phyloP scores from a whole-genome alignment of 2,329 filamentous ascomycete genomes.

The Plectosphaerella plurivora region DNA sequence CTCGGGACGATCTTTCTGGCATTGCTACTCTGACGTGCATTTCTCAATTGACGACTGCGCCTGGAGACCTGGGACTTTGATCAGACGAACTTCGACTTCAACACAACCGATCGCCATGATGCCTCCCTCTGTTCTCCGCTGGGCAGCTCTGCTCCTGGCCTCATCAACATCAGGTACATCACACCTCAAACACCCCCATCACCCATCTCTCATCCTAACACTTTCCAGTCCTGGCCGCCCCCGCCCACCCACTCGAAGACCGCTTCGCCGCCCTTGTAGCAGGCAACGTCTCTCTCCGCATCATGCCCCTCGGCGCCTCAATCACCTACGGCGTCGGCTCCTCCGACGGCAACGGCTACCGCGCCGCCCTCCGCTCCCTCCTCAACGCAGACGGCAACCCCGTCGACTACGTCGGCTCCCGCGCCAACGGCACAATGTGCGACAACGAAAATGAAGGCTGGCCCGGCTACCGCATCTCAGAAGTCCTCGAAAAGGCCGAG shows the following conservation, averaged over 20 bases:
- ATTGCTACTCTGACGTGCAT: neutral
- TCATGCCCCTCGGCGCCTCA: slow-evolving; percentile 39
- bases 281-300: slow-evolving; percentile 27
- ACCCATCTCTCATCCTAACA: neutral
- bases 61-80: neutral
- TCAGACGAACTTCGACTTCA: slow-evolving; percentile 1
- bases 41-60: neutral
- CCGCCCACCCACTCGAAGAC: slow-evolving; percentile 2
- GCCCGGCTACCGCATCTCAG: slow-evolving; percentile 33
- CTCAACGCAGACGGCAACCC: slow-evolving; percentile 26
- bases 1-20: neutral
- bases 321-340: slow-evolving; percentile 33
- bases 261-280: slow-evolving; percentile 9
- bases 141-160: slow-evolving; percentile 7
- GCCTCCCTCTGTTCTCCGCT: slow-evolving; percentile 2
- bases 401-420: slow-evolving; percentile 37
- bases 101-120: slow-evolving; percentile 1
- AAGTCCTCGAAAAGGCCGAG: slow-evolving; percentile 29
- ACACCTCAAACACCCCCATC: neutral
- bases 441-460: slow-evolving; percentile 41
- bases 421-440: slow-evolving; percentile 29
- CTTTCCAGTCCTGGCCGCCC: slow-evolving; percentile 8
- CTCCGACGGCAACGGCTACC: slow-evolving; percentile 33
- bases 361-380: slow-evolving; percentile 22
- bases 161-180: slow-evolving; percentile 5